Conservation (phyloP, 2,329 filamentous ascomycete genomes). For the Alternaria sp. region DNA sequence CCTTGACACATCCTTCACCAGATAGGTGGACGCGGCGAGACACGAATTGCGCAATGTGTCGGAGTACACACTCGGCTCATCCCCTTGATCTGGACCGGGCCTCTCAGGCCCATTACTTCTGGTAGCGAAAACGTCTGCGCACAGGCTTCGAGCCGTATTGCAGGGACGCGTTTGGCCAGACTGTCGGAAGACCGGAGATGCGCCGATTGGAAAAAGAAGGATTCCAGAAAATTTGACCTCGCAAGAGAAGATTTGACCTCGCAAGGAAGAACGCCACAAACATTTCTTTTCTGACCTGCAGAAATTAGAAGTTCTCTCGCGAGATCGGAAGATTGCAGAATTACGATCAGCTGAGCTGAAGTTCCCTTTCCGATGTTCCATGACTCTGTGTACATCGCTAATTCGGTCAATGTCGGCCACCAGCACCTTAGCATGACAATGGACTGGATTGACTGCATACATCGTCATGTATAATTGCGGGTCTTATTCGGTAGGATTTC, state of each 20-base stretch:
- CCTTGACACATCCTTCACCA: background rate
- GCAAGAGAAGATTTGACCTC: background rate
- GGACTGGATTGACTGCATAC: background rate
- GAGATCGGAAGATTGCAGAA: background rate
- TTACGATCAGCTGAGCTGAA: background rate
- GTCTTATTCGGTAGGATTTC: constrained; percentile 10
- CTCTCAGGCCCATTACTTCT: background rate
- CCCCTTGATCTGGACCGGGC: background rate
- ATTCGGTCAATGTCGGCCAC: constrained; percentile 14
- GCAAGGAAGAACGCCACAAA: background rate
- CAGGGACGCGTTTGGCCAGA: constrained; percentile 6
- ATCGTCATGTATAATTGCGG: constrained; percentile 9
- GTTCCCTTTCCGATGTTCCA: background rate
- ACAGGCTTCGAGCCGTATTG: constrained; percentile 6
- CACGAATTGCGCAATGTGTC: background rate
- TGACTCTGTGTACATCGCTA: background rate
- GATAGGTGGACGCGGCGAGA: background rate
- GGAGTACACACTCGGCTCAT: background rate
- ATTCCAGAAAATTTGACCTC: background rate
- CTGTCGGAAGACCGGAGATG: constrained; percentile 5
- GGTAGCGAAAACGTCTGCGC: constrained; percentile 1
- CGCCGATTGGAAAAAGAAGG: constrained; percentile 12
- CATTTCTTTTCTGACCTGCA: background rate
- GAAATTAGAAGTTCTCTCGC: background rate
- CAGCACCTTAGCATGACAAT: background rate